Percentiles rank a stretch among this genome's conserved stretches.
These are phyloP conservation scores for Stenocarpella maydis DNA, from an alignment of 2,329 filamentous ascomycete species.

Conservation along the genomic window DNA sequence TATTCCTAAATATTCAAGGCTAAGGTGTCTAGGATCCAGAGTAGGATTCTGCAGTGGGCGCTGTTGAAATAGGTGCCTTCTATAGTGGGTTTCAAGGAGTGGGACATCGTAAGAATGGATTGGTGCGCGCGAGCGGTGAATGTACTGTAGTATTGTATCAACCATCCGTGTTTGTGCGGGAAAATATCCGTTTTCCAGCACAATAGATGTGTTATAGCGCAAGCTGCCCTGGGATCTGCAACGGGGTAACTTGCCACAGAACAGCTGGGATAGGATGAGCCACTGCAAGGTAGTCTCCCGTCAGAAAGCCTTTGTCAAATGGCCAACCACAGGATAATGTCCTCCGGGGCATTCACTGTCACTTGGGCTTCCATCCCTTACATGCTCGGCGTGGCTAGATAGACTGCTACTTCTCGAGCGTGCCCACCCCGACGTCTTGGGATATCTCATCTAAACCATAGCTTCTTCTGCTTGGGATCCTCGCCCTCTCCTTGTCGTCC, in stretches of 20 bases:
- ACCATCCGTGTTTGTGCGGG: neutral
- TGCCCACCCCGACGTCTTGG: neutral
- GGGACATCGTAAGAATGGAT: too few species aligned
- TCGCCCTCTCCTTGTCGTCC: slow-evolving; percentile 42
- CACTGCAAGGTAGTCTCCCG: neutral
- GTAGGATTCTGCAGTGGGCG: too few species aligned
- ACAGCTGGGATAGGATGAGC: neutral
- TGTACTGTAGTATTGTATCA: neutral
- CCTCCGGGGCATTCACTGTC: neutral
- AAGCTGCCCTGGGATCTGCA: neutral
- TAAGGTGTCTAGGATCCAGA: too few species aligned
- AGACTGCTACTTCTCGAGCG: neutral
- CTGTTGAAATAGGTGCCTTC: too few species aligned
- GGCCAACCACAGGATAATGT: neutral
- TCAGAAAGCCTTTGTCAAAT: neutral
- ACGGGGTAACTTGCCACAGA: neutral
- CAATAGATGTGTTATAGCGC: neutral
- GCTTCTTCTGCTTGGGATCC: slow-evolving; percentile 60
- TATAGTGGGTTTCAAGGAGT: too few species aligned
- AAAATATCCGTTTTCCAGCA: neutral
- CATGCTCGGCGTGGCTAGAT: neutral
- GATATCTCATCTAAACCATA: slow-evolving; percentile 56
- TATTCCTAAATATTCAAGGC: too few species aligned
- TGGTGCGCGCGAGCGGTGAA: neutral
- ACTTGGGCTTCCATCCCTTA: neutral